phyloP scores from a whole-genome alignment of 768 basidiomycete species.

The Suillus lakei region DNA sequence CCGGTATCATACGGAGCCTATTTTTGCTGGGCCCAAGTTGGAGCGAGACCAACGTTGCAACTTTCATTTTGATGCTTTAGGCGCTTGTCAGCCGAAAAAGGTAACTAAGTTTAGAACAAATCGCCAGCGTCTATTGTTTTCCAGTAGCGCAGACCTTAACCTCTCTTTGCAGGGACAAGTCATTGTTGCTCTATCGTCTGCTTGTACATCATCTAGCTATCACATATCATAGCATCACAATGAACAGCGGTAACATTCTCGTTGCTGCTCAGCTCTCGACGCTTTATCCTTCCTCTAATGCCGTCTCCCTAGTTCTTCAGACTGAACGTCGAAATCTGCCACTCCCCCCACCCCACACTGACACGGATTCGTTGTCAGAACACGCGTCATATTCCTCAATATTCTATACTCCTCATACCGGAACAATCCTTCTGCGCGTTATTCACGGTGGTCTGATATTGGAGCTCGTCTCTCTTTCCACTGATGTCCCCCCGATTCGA shows the following conservation, averaged over 20 bases:
- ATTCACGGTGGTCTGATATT: conserved; percentile 75
- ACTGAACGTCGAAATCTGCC: conserved; percentile 62
- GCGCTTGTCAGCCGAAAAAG: conserved; percentile 5
- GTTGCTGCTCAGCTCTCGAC: conserved; percentile 69
- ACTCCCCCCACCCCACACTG: conserved; percentile 45
- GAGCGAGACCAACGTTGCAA: not conserved
- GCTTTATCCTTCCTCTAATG: conserved; percentile 56
- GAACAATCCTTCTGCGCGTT: conserved; percentile 73
- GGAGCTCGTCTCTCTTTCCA: conserved; percentile 77
- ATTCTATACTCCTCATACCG: conserved; percentile 59
- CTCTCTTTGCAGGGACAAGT: not conserved
- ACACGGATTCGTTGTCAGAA: conserved; percentile 56
- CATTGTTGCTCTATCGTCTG: not conserved
- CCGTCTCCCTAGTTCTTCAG: conserved; percentile 56
- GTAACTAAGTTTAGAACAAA: conserved; percentile 2
- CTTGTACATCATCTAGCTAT: conserved; percentile 2
- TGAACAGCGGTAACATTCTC: conserved; percentile 40
- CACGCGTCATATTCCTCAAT: conserved; percentile 73
- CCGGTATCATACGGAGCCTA: not conserved
- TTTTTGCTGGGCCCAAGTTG: not conserved
- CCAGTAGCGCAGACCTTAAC: not conserved
- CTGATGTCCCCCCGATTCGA: conserved; percentile 67
- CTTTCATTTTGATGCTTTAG: not conserved
- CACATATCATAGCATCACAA: conserved; percentile 12
- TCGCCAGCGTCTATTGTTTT: not conserved